Conservation (phyloP, 1,284 basidiomycete genomes). For the Cryptococcus hybrid region DNA sequence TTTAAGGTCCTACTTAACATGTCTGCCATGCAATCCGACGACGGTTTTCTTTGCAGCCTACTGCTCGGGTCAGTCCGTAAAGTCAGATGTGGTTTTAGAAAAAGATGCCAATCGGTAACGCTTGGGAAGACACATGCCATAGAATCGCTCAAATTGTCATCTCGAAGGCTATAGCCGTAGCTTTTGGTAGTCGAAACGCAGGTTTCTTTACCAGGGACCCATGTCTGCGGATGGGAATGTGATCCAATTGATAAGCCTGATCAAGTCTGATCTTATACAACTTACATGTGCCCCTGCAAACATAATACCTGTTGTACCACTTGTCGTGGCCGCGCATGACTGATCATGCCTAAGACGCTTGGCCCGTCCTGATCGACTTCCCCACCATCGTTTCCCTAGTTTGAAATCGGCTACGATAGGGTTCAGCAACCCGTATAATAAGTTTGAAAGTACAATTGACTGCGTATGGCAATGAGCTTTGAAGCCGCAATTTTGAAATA, state of each 20-base stretch:
- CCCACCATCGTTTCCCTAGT: constrained; percentile 2
- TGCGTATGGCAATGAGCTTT: neutral
- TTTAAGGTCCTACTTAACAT: neutral
- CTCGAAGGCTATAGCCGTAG: constrained; percentile 1
- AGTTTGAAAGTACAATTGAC: constrained; percentile 7
- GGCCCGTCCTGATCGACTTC: neutral
- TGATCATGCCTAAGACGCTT: constrained; percentile 3
- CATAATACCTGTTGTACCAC: neutral
- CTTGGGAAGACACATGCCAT: constrained; percentile 6
- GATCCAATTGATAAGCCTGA: neutral
- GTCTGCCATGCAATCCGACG: neutral
- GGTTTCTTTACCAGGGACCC: neutral
- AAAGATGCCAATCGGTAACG: neutral
- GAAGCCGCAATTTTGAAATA: neutral
- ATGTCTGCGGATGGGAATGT: neutral
- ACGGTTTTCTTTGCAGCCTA: neutral
- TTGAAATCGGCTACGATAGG: constrained; percentile 7
- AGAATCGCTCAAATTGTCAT: constrained; percentile 5
- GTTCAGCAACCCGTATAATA: neutral
- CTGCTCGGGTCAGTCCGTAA: neutral
- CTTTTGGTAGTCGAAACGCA: neutral
- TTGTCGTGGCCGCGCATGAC: constrained; percentile 1
- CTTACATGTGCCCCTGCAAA: constrained; percentile 8
- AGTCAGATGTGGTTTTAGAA: neutral
- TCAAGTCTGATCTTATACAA: neutral